These are phyloP conservation scores for Abelmoschus esculentus DNA, from an alignment of 345 rosid species.

Conservation along the genomic window DNA sequence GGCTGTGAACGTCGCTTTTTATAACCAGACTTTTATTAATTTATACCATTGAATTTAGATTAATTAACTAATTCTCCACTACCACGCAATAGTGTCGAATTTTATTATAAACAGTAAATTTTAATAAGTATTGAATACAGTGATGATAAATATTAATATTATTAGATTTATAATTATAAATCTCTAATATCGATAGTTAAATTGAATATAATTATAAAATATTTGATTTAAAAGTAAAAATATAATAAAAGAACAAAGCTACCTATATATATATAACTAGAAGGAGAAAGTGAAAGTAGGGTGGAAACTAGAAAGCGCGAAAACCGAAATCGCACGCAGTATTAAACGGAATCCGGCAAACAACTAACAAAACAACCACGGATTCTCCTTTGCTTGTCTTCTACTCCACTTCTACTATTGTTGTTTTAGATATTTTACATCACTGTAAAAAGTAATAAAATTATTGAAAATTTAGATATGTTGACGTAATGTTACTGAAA, in stretches of 20 bases:
- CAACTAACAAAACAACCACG: constrained; percentile 1
- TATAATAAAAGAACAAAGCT: not conserved
- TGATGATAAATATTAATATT: too few species aligned
- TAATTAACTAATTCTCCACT: too few species aligned
- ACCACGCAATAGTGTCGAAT: too few species aligned
- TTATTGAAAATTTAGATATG: too few species aligned
- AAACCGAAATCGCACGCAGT: constrained; percentile 22
- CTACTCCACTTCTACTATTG: not conserved
- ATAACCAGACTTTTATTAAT: too few species aligned
- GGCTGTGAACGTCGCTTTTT: too few species aligned
- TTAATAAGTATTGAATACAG: too few species aligned
- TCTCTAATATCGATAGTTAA: not conserved
- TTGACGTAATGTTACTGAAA: too few species aligned
- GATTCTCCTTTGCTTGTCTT: not conserved
- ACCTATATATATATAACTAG: too few species aligned
- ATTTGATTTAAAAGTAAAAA: constrained; percentile 16
- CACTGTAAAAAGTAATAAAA: too few species aligned
- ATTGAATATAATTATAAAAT: constrained; percentile 18
- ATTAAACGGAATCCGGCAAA: constrained; percentile 19
- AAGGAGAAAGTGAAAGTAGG: not conserved
- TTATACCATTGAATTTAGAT: too few species aligned
- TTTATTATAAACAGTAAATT: too few species aligned
- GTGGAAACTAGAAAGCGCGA: not conserved
- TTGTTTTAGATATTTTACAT: not conserved
- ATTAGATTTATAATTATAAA: not conserved